A percentile compares a stretch with the other conserved stretches of the same genome.
Evolutionary conservation across 2,329 filamentous ascomycete species (phyloP).

Genomic region (Fusarium sp.): DNA sequence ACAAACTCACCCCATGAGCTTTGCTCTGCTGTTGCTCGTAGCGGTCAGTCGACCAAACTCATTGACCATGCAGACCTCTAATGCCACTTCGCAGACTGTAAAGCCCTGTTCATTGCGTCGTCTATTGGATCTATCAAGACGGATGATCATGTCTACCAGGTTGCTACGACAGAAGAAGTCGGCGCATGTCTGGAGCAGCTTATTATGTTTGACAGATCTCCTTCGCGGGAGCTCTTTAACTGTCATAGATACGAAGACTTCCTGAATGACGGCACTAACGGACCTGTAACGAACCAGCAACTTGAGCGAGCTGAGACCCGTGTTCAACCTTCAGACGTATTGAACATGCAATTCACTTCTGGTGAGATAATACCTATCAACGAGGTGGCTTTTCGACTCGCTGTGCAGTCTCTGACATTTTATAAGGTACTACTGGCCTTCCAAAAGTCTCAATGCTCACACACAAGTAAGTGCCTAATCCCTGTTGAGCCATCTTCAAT

Average conservation of each 20-base stretch:
- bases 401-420: accelerated
- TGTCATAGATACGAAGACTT: neutral
- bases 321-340: neutral
- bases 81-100: neutral
- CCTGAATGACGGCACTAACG: neutral
- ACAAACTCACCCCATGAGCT: neutral
- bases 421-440: neutral
- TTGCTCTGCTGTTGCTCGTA: neutral
- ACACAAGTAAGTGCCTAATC: neutral
- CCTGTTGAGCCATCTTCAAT: accelerated
- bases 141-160: neutral
- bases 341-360: neutral
- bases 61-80: neutral
- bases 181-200: neutral
- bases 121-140: neutral
- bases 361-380: neutral
- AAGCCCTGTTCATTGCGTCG: neutral
- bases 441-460: neutral
- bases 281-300: neutral
- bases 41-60: neutral
- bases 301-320: neutral
- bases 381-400: accelerated
- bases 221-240: neutral
- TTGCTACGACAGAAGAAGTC: neutral
- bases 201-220: neutral